A percentile compares a stretch with the other conserved stretches of the same genome.
These are phyloP conservation scores for Magnolia changhungtana DNA, from an alignment of 164 flowering plant species.

Conservation along the genomic window DNA sequence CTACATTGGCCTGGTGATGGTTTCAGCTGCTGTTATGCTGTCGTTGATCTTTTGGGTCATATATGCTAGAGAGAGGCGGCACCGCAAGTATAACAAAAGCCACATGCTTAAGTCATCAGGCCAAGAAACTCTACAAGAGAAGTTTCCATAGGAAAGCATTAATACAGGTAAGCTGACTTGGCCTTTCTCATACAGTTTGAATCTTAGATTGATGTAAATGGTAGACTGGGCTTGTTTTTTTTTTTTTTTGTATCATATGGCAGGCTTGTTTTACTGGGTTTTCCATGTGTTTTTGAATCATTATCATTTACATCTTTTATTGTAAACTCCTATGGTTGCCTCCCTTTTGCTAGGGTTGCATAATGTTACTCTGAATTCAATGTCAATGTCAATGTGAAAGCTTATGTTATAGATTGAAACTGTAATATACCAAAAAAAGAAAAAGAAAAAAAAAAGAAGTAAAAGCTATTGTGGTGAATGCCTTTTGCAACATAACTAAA, in stretches of 20 bases:
- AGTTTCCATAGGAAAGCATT: background rate
- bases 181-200: background rate
- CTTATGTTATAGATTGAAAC: no score
- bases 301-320: background rate
- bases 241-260: background rate
- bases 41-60: conserved; percentile 85
- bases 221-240: background rate
- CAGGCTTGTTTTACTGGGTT: background rate
- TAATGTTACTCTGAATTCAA: background rate
- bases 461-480: no score
- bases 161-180: background rate
- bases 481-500: no score
- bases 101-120: no score
- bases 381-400: background rate
- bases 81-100: conserved; percentile 57
- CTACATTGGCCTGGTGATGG: conserved; percentile 66
- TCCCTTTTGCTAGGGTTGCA: background rate
- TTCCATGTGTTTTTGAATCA: background rate
- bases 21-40: conserved; percentile 80
- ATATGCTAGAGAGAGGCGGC: conserved; percentile 80
- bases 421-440: no score
- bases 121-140: background rate
- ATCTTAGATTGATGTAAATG: background rate
- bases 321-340: background rate
- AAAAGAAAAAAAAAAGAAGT: no score